Evolutionary conservation across 345 rosid species (phyloP).

Genomic region (Stellera chamaejasme): DNA sequence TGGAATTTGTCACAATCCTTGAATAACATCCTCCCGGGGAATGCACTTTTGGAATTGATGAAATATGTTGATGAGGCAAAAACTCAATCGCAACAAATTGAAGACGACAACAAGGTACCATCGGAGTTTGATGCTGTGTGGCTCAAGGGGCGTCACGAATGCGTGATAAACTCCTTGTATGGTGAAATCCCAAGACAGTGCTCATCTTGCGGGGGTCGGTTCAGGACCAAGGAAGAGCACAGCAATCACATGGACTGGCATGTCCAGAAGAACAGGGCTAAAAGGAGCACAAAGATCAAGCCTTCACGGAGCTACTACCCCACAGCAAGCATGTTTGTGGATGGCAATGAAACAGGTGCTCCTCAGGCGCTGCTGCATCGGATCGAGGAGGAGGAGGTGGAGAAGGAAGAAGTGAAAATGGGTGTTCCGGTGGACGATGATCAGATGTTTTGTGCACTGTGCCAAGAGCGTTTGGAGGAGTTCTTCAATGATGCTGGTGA

Average conservation of each 20-base stretch:
- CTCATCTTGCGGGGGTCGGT: conserved; percentile 23
- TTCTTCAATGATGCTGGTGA: conserved; percentile 38
- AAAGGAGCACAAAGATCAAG: not conserved
- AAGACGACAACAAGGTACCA: not conserved
- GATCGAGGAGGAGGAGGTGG: not conserved
- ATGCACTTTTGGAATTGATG: not conserved
- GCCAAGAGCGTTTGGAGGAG: conserved; percentile 33
- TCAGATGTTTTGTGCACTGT: conserved; percentile 26
- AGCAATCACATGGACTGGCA: conserved; percentile 43
- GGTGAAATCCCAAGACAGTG: conserved; percentile 37
- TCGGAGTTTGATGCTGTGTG: conserved; percentile 17
- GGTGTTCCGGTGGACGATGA: conserved; percentile 21
- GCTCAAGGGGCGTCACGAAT: conserved; percentile 22
- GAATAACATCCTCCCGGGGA: too few species aligned
- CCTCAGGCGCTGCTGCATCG: not conserved
- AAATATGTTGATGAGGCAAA: not conserved
- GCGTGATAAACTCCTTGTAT: conserved; percentile 20
- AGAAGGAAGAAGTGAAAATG: conserved; percentile 10
- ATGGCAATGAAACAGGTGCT: conserved; percentile 9
- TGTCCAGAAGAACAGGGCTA: conserved; percentile 25
- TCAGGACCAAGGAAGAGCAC: conserved; percentile 30
- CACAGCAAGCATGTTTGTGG: conserved; percentile 12
- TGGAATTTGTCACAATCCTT: too few species aligned
- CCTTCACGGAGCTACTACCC: conserved; percentile 19
- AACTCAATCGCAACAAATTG: not conserved